Evolutionary conservation across 805 yeast species (phyloP).

Genomic region (Metschnikowia baotianmanensis): DNA sequence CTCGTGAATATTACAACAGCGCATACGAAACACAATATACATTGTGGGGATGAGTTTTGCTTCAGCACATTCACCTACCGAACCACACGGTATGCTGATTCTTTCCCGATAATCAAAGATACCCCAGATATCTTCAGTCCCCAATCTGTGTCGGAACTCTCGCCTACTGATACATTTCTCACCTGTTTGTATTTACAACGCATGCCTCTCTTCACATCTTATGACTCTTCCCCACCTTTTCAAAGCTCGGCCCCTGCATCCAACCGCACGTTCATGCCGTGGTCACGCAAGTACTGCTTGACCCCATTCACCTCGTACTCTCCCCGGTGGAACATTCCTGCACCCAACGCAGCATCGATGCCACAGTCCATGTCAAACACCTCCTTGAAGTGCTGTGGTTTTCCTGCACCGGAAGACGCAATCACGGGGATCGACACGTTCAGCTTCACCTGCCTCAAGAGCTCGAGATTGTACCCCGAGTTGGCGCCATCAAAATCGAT

Average conservation of each 20-base stretch:
- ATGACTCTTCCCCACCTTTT: too few species aligned
- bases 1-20: too few species aligned
- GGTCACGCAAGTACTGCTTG: slow-evolving; percentile 57
- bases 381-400: slow-evolving; percentile 84
- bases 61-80: too few species aligned
- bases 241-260: slow-evolving; percentile 38
- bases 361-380: slow-evolving; percentile 73
- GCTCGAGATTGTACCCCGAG: slow-evolving; percentile 88
- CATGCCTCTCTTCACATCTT: too few species aligned
- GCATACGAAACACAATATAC: too few species aligned
- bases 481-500: slow-evolving; percentile 97
- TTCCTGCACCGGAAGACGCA: slow-evolving; percentile 98
- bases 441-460: slow-evolving; percentile 71
- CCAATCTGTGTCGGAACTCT: too few species aligned
- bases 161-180: too few species aligned
- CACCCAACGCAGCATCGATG: slow-evolving; percentile 97
- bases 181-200: too few species aligned
- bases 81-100: too few species aligned
- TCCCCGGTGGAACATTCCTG: slow-evolving; percentile 97
- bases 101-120: too few species aligned
- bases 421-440: slow-evolving; percentile 88
- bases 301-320: slow-evolving; percentile 88
- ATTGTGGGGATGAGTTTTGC: too few species aligned
- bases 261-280: slow-evolving; percentile 72
- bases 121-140: too few species aligned